Evolutionary conservation across 2,329 filamentous ascomycete genomes (phyloP), one percentile per base, ranked within the genome.

Genomic region (Cladophialophora carrionii): DNA sequence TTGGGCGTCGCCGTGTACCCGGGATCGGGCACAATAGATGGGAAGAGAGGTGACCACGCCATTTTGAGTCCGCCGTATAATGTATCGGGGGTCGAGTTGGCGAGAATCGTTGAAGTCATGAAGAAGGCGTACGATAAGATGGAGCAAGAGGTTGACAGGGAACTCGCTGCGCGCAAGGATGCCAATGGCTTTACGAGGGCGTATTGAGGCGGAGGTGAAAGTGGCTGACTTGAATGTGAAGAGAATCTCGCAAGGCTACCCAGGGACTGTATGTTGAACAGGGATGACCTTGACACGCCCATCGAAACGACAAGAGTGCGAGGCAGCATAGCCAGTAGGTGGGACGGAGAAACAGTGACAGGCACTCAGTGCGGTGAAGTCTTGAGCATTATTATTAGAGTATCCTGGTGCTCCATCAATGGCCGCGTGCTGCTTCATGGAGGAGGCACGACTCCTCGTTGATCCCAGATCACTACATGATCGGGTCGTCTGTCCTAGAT

Each of bases 31-130:
- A 80, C 80, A 2, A 78, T 76, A 2, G 81, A 86, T 71, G 84
- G 84, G 8, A 73, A 71, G 12, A 74, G 74, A 31, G 84, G 84
- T 3, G 84, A 87, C 71, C 82, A 85, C 71, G 77, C 85, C 56
- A 75, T 86, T 31, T 69, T 87, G 48, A 80, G 82, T 0, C 84
- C 84, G 2, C 77, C 84, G 2, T 87, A 82, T 73, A 85, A 80
- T 61, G 76, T 82, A 49, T 83, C 78, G 0, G 73, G 77, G 9
- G 76, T 73, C 3, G 82, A 85, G 9, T 74, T 86, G 31, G 76
- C 80, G 12, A 65, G 74, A 51, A 81, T 86, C 46, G 83, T 84
- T n/a, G 75, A 80, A 20, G 78, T 83, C 0, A 74, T 86, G 32
- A 72, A 78, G 12, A 76, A 80, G 24, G 75, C 63, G n/a, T 71